Evolutionary conservation across 257 asterid genomes (phyloP).

Genomic region (Solanum lycopersicoides): DNA sequence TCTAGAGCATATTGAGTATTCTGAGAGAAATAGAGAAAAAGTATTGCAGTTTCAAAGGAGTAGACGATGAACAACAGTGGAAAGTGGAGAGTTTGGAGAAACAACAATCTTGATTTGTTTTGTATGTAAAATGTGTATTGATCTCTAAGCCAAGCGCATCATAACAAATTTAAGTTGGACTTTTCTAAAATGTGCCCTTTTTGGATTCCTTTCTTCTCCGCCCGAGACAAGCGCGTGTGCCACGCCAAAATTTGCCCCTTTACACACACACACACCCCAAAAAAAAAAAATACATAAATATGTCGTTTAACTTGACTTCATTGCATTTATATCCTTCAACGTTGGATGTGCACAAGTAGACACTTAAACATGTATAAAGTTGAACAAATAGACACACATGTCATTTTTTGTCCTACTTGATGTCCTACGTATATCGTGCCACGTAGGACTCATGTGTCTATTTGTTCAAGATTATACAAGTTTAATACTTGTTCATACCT

Average conservation of each 20-base stretch:
- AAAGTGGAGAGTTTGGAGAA: background rate
- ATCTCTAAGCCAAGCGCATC: conserved; percentile 16
- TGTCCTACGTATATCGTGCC: too few relatives aligned
- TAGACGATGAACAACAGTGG: background rate
- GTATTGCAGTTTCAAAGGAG: conserved; percentile 25
- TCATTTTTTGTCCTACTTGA: too few relatives aligned
- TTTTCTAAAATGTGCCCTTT: conserved; percentile 20
- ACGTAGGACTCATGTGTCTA: too few relatives aligned
- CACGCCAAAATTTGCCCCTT: background rate
- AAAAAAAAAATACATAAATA: too few relatives aligned
- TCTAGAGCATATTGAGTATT: background rate
- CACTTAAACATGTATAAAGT: too few relatives aligned
- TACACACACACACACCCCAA: too few relatives aligned
- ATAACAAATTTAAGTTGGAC: conserved; percentile 6
- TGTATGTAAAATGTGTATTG: background rate
- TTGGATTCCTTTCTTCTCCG: background rate
- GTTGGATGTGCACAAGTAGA: too few relatives aligned
- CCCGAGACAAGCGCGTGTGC: background rate
- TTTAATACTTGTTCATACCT: too few relatives aligned
- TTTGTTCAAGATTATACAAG: too few relatives aligned
- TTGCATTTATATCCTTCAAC: too few relatives aligned
- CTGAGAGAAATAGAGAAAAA: background rate
- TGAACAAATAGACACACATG: too few relatives aligned
- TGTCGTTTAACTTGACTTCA: too few relatives aligned
- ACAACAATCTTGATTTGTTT: background rate